phyloP scores from a whole-genome alignment of 176 grass and related monocot genomes.

The Guadua angustifolia region DNA sequence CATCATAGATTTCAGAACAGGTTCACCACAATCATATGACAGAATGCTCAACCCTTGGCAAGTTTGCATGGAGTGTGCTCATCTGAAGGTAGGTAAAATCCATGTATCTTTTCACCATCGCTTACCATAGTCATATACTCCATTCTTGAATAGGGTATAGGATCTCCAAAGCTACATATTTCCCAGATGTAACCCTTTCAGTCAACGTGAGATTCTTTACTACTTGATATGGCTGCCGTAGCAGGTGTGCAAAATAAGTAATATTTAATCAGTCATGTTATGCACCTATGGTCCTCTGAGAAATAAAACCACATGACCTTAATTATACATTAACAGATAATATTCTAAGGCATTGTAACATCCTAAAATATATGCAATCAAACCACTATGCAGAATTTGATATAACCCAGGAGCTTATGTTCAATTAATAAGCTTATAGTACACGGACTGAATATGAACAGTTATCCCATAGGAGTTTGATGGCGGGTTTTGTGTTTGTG shows the following conservation, averaged over 20 bases:
- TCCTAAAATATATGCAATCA: neutral
- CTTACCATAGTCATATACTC: slow-evolving; percentile 19
- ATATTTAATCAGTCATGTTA: neutral
- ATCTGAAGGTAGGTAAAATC: slow-evolving; percentile 26
- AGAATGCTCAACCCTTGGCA: slow-evolving; percentile 15
- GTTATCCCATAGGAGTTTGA: neutral
- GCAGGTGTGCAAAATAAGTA: neutral
- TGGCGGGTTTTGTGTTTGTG: slow-evolving; percentile 15
- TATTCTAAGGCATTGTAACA: slow-evolving; percentile 19
- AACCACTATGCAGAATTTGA: neutral
- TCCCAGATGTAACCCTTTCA: slow-evolving; percentile 3
- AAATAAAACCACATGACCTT: slow-evolving; percentile 4
- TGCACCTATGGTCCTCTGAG: neutral
- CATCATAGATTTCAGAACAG: slow-evolving; percentile 20
- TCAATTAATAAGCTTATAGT: slow-evolving; percentile 3
- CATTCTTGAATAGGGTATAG: slow-evolving; percentile 8
- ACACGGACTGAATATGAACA: neutral
- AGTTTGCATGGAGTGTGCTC: neutral
- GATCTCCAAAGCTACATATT: slow-evolving; percentile 14
- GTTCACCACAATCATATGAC: slow-evolving; percentile 3
- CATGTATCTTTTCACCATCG: neutral
- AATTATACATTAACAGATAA: slow-evolving; percentile 15
- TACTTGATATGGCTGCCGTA: neutral
- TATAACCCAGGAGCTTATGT: neutral
- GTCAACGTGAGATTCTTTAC: slow-evolving; percentile 9